Base-by-base conservation (phyloP, 2,329 filamentous ascomycete species). In the Hymenoscyphus salicellus region DNA sequence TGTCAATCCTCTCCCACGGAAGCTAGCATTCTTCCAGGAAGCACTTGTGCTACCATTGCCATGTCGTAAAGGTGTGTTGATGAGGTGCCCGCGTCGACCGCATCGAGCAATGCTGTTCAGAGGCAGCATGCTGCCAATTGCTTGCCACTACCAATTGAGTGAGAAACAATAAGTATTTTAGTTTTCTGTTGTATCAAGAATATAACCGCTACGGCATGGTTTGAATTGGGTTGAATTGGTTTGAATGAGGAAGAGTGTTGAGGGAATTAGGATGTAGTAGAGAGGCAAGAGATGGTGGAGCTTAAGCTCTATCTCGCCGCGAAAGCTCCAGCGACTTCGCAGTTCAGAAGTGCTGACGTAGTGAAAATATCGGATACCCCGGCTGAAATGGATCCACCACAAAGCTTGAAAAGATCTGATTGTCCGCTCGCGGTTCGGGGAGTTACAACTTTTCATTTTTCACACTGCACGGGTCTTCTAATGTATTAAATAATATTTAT, bases 401-500 rank as follows among this genome's bases (percentile, higher is more conserved):
- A 49, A 49, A 49, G 10, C n/a, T 23, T 23, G 10, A 52, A 26
- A 52, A 49, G n/a, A 11, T 26, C 1, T 5, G 10, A 14, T 23
- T 26, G 11, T 14, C 41, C 46, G 20, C 46, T 5, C 14, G 14
- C 36, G 14, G 14, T 52, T 26, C 20, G 11, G 46, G 14, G 14
- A 7, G 23, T 26, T 52, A 5, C 2, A 46, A 26, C 1, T 52
- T 52, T 52, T 26, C 46, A 52, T 1, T 52, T 26, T 52, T 52
- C 46, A 52, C 46, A 26, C 10, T 26, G 20, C 46, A 52, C 23
- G 20, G 20, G 3, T 23, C 5, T 58, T 62, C 56, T 26, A 72
- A 66, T 71, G 71, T 72, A 61, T 65, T 58, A 62, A 62, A 63
- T 55, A 66, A 63, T 70, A 30, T 33, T 43, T 43, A 61, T 61